These are phyloP conservation scores for Beauveria medogensis DNA, from an alignment of 2,329 filamentous ascomycete genomes.

Conservation along the genomic window DNA sequence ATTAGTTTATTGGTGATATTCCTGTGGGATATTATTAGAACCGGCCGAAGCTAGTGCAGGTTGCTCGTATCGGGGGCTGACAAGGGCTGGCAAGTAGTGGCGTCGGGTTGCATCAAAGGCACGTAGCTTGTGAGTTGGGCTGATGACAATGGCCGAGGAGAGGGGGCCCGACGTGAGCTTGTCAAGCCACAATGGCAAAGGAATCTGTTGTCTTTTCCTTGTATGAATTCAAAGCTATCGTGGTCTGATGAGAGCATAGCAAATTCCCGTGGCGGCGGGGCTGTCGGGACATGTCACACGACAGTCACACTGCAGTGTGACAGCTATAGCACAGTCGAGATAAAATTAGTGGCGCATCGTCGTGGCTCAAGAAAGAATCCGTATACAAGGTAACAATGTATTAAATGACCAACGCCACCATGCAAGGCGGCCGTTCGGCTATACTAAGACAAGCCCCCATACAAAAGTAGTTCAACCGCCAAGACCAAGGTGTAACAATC, in stretches of 20 bases:
- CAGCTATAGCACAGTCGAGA: too few species aligned
- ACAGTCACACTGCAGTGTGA: too few species aligned
- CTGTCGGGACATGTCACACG: too few species aligned
- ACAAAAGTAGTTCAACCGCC: not conserved
- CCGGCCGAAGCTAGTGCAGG: not conserved
- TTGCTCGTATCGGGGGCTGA: slow-evolving; percentile 1
- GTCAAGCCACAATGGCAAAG: too few species aligned
- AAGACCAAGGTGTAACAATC: not conserved
- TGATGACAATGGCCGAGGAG: not conserved
- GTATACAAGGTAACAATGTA: not conserved
- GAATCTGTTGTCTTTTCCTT: too few species aligned
- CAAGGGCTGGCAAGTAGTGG: not conserved
- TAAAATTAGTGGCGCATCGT: not conserved
- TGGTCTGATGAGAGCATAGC: too few species aligned
- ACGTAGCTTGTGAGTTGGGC: not conserved
- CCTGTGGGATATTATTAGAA: not conserved
- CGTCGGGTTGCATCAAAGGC: not conserved
- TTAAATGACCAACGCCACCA: not conserved
- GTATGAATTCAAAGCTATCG: too few species aligned
- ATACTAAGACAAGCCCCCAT: not conserved
- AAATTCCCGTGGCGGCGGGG: too few species aligned
- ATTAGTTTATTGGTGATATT: not conserved
- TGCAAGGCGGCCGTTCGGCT: not conserved
- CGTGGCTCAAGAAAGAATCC: too few species aligned
- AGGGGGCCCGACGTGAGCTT: too few species aligned